Base-by-base conservation (phyloP, 73 alveolate species). In the Paramecium pentaurelia region DNA sequence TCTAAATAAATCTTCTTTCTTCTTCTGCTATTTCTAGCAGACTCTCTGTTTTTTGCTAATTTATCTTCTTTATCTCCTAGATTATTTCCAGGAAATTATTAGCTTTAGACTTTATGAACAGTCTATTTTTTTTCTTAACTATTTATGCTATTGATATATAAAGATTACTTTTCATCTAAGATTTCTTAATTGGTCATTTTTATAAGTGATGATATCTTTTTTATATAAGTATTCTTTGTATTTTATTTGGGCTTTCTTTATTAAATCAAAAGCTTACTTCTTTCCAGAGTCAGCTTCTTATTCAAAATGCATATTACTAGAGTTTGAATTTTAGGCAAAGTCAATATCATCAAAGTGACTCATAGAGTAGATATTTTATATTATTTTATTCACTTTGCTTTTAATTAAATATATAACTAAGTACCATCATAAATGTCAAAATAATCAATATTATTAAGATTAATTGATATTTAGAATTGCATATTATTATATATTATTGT, bases 11-110 rank as follows among this genome's bases (percentile, higher is more conserved):
- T 94, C 93, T 95, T 95, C 95, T 95, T 95, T 60, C 98, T 85
- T 92, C 93, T 95, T 75, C 98, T 44, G 10, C 95, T 77, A 60
- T 95, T 95, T 77, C 98, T 94, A 27, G 98, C 98, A 20, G 97
- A 94, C 77, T 93, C 96, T 71, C 96, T 92, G 71, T 95, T 95
- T 77, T 94, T 95, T 54, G 93, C 98, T 37, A 95, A 86, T 68
- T 89, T 89, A 47, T 80, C 91, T 49, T 89, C 86, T 40, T 89
- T 89, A 28, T 89, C 94, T 27, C 84, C 84, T 28, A n/a, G 4
- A 42, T 60, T 25, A 73, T 58, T 73, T 37, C 87, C 58, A 37
- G 60, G 60, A 73, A 87, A 64, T 87, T 64, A 73, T 30, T 83
- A 37, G 22, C 83, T 87, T 64, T 87, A 14, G 11, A 38, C 86